Base-by-base conservation (phyloP, 225 moss, liverwort and hornwort species). In the Rhytidiadelphus loreus region DNA sequence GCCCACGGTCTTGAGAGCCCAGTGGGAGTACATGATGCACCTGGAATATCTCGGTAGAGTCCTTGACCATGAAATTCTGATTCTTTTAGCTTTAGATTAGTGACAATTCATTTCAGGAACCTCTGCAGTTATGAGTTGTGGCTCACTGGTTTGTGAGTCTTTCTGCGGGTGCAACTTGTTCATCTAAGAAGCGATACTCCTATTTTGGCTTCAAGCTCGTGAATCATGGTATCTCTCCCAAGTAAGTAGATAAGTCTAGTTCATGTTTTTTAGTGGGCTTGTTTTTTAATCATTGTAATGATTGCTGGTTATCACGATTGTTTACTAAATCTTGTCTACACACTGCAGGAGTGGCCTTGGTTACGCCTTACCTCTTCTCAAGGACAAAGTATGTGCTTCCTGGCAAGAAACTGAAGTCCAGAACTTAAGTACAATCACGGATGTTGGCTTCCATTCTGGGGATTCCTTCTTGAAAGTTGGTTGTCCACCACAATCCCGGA, bases 281-380 rank as follows among this genome's bases (percentile, higher is more conserved):
- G 86, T 52, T 83, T 73, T 32, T 41, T 41, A 62, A 87, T 84
- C 43, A 62, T 78, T 77, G 83, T 61, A 55, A 53, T 70, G 72
- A 88, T 74, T 71, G 32, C 24, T 86, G 53, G 44, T 86, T 57
- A 71, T 91, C 78, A 85, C 82, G 72, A 87, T 89, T 83, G n/a
- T 86, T 83, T 48, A 74, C 80, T 84, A 86, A 63, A 69, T 58
- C 62, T 86, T 68, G 48, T 86, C 63, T 74, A 25, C 66, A 33
- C 60, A 81, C 43, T 93, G 94, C 95, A 98, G 98, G 88, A 95
- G 85, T 89, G 96, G 94, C 69, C 93, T 94, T 48, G 94, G 96
- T 76, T 96, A 96, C 86, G 91, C 96, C 48, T 93, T 95, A 69
- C 95, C 95, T 88, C 89, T 92, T 82, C 87, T 92, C 64, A 96